Conservation (phyloP, 176 grass and related monocot genomes). For the Paspalum vaginatum region DNA sequence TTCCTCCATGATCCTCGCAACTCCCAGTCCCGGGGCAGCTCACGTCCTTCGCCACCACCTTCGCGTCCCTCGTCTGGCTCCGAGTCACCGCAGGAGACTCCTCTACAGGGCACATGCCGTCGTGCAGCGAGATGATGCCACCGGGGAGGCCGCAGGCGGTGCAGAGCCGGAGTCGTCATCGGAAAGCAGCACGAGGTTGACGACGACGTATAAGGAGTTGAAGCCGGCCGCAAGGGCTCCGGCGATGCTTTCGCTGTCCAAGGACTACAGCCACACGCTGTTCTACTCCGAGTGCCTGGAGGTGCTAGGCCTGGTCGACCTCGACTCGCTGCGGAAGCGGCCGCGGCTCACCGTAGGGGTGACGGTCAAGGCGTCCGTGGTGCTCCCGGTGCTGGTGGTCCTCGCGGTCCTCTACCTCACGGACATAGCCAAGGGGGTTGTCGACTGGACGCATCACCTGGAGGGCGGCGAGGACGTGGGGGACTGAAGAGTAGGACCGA, state of each 20-base stretch:
- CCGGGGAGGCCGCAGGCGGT: background rate
- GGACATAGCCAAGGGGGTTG: constrained; percentile 51
- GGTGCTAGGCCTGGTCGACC: constrained; percentile 43
- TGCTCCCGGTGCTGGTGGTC: constrained; percentile 53
- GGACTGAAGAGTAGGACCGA: background rate
- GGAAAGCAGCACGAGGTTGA: background rate
- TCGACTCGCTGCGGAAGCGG: constrained; percentile 29
- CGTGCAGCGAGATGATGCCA: background rate
- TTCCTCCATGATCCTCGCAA: constrained; percentile 1
- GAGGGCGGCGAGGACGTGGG: constrained; percentile 17
- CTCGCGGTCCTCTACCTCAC: constrained; percentile 45
- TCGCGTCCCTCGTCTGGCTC: background rate
- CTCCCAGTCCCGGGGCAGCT: background rate
- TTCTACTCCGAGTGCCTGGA: constrained; percentile 37
- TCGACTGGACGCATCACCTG: constrained; percentile 38
- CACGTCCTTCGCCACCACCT: background rate
- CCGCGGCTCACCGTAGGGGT: constrained; percentile 51
- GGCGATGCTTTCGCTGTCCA: background rate
- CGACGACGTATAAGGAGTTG: background rate
- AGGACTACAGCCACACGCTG: constrained; percentile 39
- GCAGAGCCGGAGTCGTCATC: background rate
- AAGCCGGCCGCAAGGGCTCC: background rate
- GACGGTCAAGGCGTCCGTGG: constrained; percentile 45
- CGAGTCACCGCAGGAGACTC: background rate
- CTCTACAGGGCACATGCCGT: background rate